These are phyloP conservation scores for Panaeolus cyanescens DNA, from an alignment of 768 basidiomycete species.

Conservation along the genomic window DNA sequence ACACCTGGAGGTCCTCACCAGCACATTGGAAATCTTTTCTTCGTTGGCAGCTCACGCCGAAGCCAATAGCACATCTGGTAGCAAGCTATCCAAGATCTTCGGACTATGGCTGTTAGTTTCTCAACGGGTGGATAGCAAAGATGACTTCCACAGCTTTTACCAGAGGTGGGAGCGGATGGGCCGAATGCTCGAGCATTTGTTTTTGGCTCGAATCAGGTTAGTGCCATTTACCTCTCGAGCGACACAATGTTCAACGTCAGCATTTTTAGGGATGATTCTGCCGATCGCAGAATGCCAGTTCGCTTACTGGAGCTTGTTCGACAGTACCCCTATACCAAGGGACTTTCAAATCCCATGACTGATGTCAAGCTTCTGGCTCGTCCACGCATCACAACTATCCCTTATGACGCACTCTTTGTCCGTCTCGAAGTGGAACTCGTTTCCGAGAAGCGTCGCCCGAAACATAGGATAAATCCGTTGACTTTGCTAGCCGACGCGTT, in stretches of 20 bases:
- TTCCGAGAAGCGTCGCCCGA: slow-evolving; percentile 41
- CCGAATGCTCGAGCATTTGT: slow-evolving; percentile 74
- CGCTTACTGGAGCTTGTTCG: slow-evolving; percentile 72
- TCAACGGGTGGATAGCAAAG: slow-evolving; percentile 45
- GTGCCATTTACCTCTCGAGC: slow-evolving; percentile 12
- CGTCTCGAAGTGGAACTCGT: slow-evolving; percentile 60
- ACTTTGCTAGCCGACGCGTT: slow-evolving; percentile 67
- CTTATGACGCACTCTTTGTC: slow-evolving; percentile 65
- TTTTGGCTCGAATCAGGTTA: slow-evolving; percentile 72
- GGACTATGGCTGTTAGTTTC: slow-evolving; percentile 72
- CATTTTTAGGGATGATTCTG: slow-evolving; percentile 56
- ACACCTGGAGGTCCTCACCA: slow-evolving; percentile 59
- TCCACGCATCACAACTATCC: slow-evolving; percentile 70
- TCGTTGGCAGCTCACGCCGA: slow-evolving; percentile 75
- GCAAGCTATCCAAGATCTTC: slow-evolving; percentile 72
- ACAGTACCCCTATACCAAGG: slow-evolving; percentile 62
- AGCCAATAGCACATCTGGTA: slow-evolving; percentile 72
- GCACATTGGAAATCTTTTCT: slow-evolving; percentile 63
- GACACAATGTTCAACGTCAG: slow-evolving; percentile 5
- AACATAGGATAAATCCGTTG: slow-evolving; percentile 43
- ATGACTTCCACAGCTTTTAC: slow-evolving; percentile 70
- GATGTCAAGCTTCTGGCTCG: slow-evolving; percentile 49
- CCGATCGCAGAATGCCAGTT: slow-evolving; percentile 58
- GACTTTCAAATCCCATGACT: slow-evolving; percentile 31
- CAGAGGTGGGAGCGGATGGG: slow-evolving; percentile 74